Evolutionary conservation across 2,329 filamentous ascomycete genomes (phyloP).

Genomic region (Aspergillus sp.): DNA sequence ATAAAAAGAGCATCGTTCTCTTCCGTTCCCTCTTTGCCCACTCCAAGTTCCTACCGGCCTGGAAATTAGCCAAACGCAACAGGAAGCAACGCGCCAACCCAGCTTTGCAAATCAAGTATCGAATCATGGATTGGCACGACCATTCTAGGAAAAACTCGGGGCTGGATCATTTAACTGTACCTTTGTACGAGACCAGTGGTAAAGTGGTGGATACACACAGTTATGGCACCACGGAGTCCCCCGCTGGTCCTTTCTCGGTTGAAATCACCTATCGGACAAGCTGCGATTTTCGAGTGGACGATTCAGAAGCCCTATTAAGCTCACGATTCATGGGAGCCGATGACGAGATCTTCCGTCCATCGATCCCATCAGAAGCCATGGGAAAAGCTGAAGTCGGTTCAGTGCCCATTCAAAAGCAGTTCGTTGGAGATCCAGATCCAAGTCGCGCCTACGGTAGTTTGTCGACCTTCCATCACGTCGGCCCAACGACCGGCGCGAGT

Average conservation of each 20-base stretch:
- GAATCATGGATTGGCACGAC: conserved; percentile 59
- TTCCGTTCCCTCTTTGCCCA: conserved; percentile 84
- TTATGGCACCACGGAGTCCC: conserved; percentile 79
- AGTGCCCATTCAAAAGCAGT: conserved; percentile 57
- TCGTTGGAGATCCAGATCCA: conserved; percentile 49
- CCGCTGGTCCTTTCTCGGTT: conserved; percentile 74
- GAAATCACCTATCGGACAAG: conserved; percentile 79
- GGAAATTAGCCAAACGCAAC: conserved; percentile 72
- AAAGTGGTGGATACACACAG: conserved; percentile 67
- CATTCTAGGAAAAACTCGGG: conserved; percentile 42
- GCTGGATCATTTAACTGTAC: conserved; percentile 63
- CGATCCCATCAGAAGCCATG: conserved; percentile 52
- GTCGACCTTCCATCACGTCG: conserved; percentile 78
- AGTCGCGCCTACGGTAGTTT: conserved; percentile 83
- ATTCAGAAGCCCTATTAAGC: conserved; percentile 82
- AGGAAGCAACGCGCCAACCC: conserved; percentile 61
- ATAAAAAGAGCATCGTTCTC: conserved; percentile 94
- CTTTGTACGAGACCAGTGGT: conserved; percentile 57
- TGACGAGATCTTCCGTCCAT: conserved; percentile 78
- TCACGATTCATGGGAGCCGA: conserved; percentile 90
- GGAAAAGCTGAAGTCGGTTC: conserved; percentile 58
- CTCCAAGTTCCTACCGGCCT: conserved; percentile 74
- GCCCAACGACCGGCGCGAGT: conserved; percentile 68
- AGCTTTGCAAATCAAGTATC: conserved; percentile 67
- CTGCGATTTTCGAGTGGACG: conserved; percentile 84